Conservation (phyloP, 129 eudicot genomes). For the Tagetes patula region DNA sequence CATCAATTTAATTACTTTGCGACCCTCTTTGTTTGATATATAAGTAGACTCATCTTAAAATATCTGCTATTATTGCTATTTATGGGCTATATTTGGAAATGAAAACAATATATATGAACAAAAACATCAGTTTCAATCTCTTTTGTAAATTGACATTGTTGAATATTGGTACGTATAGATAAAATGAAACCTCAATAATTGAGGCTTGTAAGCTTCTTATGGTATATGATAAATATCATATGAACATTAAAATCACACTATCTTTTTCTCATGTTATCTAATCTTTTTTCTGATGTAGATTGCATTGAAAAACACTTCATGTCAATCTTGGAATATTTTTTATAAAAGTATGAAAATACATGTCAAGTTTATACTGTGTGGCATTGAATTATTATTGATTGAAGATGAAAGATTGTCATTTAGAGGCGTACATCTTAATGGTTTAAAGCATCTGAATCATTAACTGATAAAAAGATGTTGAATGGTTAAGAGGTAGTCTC, state of each 20-base stretch:
- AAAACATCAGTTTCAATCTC: conserved; percentile 28
- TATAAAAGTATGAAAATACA: neutral
- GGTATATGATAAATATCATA: conserved; percentile 18
- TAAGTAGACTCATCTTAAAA: conserved; percentile 10
- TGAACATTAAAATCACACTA: conserved; percentile 15
- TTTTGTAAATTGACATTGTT: conserved; percentile 28
- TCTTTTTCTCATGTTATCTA: conserved; percentile 25
- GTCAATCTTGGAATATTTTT: neutral
- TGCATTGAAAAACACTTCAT: conserved; percentile 16
- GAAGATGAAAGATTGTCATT: no score
- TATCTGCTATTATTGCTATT: neutral
- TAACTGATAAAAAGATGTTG: no score
- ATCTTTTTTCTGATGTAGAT: conserved; percentile 19
- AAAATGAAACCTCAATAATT: conserved; percentile 23
- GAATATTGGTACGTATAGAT: neutral
- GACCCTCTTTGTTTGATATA: neutral
- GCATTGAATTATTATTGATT: no score
- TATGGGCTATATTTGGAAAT: neutral
- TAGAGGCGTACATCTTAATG: no score
- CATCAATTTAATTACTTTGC: no score
- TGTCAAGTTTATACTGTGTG: neutral
- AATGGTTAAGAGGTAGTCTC: no score
- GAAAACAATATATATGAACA: conserved; percentile 5
- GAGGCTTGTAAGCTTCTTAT: conserved; percentile 13
- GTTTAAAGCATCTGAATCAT: no score